phyloP scores from a whole-genome alignment of 192 early-diverging fungal species.

The Rhizoclosmatium globosum region DNA sequence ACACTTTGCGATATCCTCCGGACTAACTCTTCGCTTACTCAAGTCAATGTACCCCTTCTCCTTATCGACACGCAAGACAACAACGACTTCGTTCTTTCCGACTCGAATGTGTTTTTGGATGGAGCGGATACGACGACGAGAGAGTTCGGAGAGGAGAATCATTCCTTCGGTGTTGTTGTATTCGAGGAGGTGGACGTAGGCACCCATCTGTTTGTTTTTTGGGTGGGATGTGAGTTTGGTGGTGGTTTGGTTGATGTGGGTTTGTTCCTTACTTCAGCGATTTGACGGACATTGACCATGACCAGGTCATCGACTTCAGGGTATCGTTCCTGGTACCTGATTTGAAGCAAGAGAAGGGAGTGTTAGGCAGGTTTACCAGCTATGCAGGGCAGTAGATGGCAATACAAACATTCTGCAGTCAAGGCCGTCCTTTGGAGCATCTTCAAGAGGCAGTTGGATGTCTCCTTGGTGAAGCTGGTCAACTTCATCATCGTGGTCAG shows the following conservation, averaged over 20 bases:
- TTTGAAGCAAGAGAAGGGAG: background rate
- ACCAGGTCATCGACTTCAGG: conserved; percentile 95
- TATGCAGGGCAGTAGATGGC: background rate
- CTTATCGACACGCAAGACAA: conserved; percentile 94
- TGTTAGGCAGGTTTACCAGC: background rate
- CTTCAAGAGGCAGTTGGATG: no score
- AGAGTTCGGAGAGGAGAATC: conserved; percentile 93
- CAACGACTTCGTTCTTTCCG: conserved; percentile 91
- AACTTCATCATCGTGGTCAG: conserved; percentile 2
- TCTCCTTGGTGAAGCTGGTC: background rate
- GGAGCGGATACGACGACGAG: conserved; percentile 93
- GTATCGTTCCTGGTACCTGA: conserved; percentile 94
- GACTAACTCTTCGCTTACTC: conserved; percentile 91
- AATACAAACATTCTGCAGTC: no score
- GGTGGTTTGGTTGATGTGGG: background rate
- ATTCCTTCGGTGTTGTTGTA: conserved; percentile 98
- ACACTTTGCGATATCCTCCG: conserved; percentile 89
- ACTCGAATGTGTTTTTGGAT: conserved; percentile 95
- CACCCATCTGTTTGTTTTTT: conserved; percentile 68
- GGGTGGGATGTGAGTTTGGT: no score
- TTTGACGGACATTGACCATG: conserved; percentile 96
- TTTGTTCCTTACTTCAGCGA: conserved; percentile 67
- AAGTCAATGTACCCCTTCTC: conserved; percentile 99
- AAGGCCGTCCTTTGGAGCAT: no score
- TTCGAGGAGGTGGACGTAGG: conserved; percentile 94